Evolutionary conservation across 805 yeast species (phyloP), one percentile per base, ranked within the genome.

Genomic region (Wickerhamiella brachini): DNA sequence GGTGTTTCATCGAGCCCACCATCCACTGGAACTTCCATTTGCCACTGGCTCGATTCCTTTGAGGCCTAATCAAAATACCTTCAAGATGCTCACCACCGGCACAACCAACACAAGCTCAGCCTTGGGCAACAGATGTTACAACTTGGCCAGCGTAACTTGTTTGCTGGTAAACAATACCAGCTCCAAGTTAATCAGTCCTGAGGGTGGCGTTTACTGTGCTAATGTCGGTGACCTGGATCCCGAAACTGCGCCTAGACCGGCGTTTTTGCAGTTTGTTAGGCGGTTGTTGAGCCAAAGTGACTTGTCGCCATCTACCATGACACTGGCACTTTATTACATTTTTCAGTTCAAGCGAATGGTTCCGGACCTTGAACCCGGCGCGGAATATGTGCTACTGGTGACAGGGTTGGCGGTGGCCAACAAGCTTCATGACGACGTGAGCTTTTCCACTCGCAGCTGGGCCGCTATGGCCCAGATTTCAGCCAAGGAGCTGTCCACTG

Each of bases 391-490:
- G 12, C 59, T 65, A 13, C 63, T 86, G 46, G 77, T 81, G 41
- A 71, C 82, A 12, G 76, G 24, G 5, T 72, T 89, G 48, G 78
- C 89, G 49, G 71, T 87, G 56, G 93, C 95, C 43, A 89, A 89
- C 71, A 89, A 89, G 68, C 85, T 85, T 62, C 84, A 85, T 59
- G 96, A 89, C 68, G 97, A 89, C 68, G 86, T 87, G 65, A 89
- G 95, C 41, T 89, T 87, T 63, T 85, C 94, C 55, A 88, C 87
- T 67, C 77, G 79, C 62, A 84, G 95, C 1, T 89, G 97, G 97
- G 76, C 90, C 18, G 86, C 84, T 52, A 95, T 95, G 31, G 83
- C 95, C 12, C 85, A 87, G 31, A 73, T 89, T 57, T 67, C 75
- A 5, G 68, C 83, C 48, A 59, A 61, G 1, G 66, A 73, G 38